Base-by-base conservation (phyloP, 2,329 filamentous ascomycete species). In the Pseudomassariella vexata region DNA sequence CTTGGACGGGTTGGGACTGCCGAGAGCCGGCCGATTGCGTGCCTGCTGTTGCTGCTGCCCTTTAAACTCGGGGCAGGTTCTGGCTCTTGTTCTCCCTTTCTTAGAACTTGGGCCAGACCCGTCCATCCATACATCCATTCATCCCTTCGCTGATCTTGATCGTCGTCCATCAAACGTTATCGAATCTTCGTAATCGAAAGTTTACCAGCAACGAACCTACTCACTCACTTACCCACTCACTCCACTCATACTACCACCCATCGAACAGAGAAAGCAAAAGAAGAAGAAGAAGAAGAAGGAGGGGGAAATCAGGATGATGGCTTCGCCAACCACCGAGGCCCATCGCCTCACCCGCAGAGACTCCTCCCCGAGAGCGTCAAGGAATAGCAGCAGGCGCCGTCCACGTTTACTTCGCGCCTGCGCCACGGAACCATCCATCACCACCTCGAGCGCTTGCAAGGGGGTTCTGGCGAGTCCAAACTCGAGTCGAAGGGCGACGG, bases 371-470 rank as follows among this genome's bases (percentile, higher is more conserved):
- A 60, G 63, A 24, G 52, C 57, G 23, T 45, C 45, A 36, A 47
- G 39, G 19, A 32, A 37, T 19, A 46, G 49, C 30, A 49, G 53
- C 35, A 54, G 60, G 36, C 60, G 68, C 41, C 62, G 73, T 37
- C 74, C 74, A 21, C 65, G 66, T 30, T 60, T 78, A 24, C 58
- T 76, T 25, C 63, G 74, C 37, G 68, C 73, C 18, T 65, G 63
- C 33, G 69, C 67, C 19, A 78, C 73, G 9, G 73, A 73, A 39
- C 73, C 74, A 4, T 74, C 71, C 18, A 67, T 78, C 42, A 76
- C 70, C 9, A 64, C 68, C 5, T 72, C 70, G 19, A 73, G 68
- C 42, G 66, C 66, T 20, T 70, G 66, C 39, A 60, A 66, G 32
- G 66, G 68, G 34, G 62, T 73, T 23, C 55, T 76, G 26, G 65